These are phyloP conservation scores for Heliamphora exappendiculata DNA, from an alignment of 148 eudicot species.

Conservation along the genomic window DNA sequence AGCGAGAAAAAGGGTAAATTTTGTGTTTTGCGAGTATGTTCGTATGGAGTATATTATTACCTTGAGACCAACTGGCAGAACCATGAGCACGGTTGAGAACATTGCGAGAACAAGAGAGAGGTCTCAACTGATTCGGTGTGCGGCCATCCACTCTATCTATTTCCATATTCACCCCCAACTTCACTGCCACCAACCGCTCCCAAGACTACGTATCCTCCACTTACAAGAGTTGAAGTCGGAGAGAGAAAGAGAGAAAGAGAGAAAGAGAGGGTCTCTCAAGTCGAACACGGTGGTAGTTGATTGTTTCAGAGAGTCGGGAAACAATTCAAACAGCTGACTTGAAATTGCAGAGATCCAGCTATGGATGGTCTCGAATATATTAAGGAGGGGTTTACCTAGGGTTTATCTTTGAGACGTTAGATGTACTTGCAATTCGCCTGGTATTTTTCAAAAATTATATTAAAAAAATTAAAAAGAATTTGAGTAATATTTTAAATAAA, in stretches of 20 bases:
- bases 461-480: no score
- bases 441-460: background rate
- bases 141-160: constrained; percentile 68
- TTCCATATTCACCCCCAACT: constrained; percentile 24
- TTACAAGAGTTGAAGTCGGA: background rate
- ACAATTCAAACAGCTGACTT: background rate
- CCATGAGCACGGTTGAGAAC: constrained; percentile 81
- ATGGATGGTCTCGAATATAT: background rate
- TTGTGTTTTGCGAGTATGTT: background rate
- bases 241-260: background rate
- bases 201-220: background rate
- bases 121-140: constrained; percentile 63
- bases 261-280: background rate
- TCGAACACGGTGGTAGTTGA: no score
- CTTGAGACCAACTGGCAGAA: constrained; percentile 89
- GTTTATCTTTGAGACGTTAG: background rate
- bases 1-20: background rate
- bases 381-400: background rate
- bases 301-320: background rate
- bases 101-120: constrained; percentile 51
- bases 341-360: background rate
- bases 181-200: background rate
- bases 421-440: no score
- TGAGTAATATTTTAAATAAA: no score
- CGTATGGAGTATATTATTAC: constrained; percentile 17